Percentiles rank a stretch among this genome's conserved stretches.
These are phyloP conservation scores for Aspergillus brasiliensis DNA, from an alignment of 2,329 filamentous ascomycete species.

Conservation along the genomic window DNA sequence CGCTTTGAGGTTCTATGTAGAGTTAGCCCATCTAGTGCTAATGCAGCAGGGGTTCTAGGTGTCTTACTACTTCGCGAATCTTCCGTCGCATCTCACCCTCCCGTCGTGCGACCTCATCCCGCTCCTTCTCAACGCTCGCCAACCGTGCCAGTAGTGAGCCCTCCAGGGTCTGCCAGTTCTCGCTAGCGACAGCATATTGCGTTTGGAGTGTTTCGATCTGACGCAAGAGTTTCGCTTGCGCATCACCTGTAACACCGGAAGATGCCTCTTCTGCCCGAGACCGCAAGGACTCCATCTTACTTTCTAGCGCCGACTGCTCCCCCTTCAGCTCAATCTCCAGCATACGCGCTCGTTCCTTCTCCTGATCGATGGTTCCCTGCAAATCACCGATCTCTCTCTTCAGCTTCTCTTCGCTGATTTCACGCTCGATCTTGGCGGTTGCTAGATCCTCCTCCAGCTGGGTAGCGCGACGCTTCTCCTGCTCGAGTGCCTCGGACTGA, in stretches of 20 bases:
- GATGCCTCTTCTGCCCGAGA: constrained; percentile 85
- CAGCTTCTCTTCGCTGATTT: constrained; percentile 69
- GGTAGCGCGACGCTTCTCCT: constrained; percentile 59
- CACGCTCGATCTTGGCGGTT: constrained; percentile 72
- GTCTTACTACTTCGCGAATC: constrained; percentile 76
- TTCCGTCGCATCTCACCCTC: constrained; percentile 89
- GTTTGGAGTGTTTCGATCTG: constrained; percentile 96
- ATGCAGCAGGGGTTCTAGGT: background rate
- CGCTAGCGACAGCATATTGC: constrained; percentile 89
- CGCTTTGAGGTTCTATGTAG: constrained; percentile 61
- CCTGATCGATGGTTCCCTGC: constrained; percentile 71
- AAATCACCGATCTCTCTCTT: constrained; percentile 70
- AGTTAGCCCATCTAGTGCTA: constrained; percentile 6
- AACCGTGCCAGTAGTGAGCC: constrained; percentile 78
- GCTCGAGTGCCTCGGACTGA: constrained; percentile 67
- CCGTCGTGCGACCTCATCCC: constrained; percentile 78
- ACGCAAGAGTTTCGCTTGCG: constrained; percentile 83
- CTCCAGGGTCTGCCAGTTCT: constrained; percentile 98
- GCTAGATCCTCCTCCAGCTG: constrained; percentile 67
- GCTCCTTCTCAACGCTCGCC: constrained; percentile 80
- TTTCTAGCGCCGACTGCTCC: constrained; percentile 78
- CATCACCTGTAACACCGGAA: constrained; percentile 76
- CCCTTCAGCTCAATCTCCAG: constrained; percentile 75
- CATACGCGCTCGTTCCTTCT: constrained; percentile 68
- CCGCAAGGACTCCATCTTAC: constrained; percentile 85